Percentiles rank a stretch among this genome's conserved stretches.
These are phyloP conservation scores for Oryza nivara DNA, from an alignment of 176 grass and related monocot species.

Conservation along the genomic window DNA sequence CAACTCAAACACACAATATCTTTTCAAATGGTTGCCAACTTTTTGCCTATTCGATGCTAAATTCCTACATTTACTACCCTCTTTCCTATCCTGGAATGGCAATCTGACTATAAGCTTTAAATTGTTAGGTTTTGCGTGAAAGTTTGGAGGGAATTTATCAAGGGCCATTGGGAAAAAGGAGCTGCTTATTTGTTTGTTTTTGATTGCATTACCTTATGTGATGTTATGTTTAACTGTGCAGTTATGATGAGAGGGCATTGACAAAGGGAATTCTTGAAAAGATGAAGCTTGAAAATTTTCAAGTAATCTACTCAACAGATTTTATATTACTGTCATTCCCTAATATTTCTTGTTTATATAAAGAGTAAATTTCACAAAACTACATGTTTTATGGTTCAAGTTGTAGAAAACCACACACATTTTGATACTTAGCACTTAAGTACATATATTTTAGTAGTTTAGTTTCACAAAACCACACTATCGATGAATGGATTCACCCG, in stretches of 20 bases:
- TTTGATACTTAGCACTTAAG: too few relatives aligned
- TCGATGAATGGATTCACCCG: too few relatives aligned
- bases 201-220: not conserved
- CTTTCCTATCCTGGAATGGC: not conserved
- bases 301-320: constrained; percentile 57
- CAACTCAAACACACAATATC: not conserved
- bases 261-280: constrained; percentile 81
- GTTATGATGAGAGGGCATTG: constrained; percentile 75
- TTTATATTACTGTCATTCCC: constrained; percentile 16
- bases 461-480: too few relatives aligned
- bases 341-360: constrained; percentile 26
- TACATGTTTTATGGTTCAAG: too few relatives aligned
- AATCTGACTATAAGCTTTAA: not conserved
- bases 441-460: too few relatives aligned
- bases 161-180: not conserved
- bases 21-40: constrained; percentile 12
- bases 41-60: not conserved
- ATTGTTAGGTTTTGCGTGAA: not conserved
- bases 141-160: not conserved
- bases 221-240: constrained; percentile 42
- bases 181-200: not conserved
- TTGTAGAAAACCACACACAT: too few relatives aligned
- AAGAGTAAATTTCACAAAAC: not conserved
- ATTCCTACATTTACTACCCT: not conserved
- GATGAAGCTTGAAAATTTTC: constrained; percentile 90